Conservation (phyloP, 2,329 filamentous ascomycete species). For the Colletotrichum kahawae region DNA sequence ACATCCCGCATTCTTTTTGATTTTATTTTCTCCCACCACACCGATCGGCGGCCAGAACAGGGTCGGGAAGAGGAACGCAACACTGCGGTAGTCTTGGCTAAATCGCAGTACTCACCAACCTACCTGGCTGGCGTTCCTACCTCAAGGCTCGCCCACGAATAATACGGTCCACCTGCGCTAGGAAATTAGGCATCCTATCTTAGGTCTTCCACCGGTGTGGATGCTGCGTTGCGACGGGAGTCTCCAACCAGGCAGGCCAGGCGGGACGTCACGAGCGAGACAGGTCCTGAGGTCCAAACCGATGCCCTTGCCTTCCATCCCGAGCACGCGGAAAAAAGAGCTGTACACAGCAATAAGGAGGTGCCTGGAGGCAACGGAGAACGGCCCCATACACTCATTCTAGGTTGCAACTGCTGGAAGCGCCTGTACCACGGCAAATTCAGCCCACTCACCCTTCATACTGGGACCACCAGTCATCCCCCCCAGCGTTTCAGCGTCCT, state of each 20-base stretch:
- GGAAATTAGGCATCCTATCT: background rate
- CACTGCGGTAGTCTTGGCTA: background rate
- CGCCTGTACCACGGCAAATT: background rate
- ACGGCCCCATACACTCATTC: background rate
- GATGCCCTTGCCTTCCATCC: background rate
- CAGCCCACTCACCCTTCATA: slow-evolving; percentile 1
- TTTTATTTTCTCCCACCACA: background rate
- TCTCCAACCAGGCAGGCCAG: background rate
- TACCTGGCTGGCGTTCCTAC: background rate
- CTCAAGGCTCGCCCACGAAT: background rate
- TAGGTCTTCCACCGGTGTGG: background rate
- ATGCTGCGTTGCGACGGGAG: background rate
- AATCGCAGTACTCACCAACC: background rate
- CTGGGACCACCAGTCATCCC: slow-evolving; percentile 5
- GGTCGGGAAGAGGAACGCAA: background rate
- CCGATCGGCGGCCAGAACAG: background rate
- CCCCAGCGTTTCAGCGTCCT: slow-evolving; percentile 21
- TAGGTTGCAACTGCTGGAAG: background rate
- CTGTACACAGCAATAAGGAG: background rate
- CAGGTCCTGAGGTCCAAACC: background rate
- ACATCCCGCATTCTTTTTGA: slow-evolving; percentile 15
- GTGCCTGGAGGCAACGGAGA: background rate
- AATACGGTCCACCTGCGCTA: background rate
- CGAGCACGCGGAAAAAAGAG: background rate
- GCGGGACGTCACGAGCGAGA: background rate